Evolutionary conservation across 1,284 basidiomycete species (phyloP), one percentile per base, ranked within the genome.

Genomic region (Cystobasidium slooffiae): DNA sequence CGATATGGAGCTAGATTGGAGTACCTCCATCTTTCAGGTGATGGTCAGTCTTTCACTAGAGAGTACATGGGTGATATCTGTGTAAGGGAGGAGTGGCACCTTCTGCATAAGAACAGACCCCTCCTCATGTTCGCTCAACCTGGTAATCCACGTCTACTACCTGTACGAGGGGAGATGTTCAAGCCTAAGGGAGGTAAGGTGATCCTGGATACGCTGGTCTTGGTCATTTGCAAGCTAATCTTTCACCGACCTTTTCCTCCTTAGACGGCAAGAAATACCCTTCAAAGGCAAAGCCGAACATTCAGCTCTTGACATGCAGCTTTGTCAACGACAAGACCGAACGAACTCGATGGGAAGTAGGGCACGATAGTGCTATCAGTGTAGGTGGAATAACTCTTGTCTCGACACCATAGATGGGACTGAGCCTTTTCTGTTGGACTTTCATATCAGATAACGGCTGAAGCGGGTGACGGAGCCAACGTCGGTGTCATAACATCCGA

Each of bases 401-500:
- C 12, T 55, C n/a, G 18, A 43, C 46, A 24, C 18, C 22, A n/a
- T n/a, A n/a, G n/a, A n/a, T n/a, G n/a, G n/a, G n/a, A n/a, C n/a
- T n/a, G n/a, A n/a, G n/a, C n/a, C n/a, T n/a, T n/a, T n/a, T n/a
- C n/a, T n/a, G n/a, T n/a, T n/a, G n/a, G n/a, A n/a, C n/a, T n/a
- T n/a, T n/a, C n/a, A n/a, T n/a, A n/a, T n/a, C n/a, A 72, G 68
- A 52, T 72, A n/a, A 43, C 59, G 24, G 68, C 49, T 12, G 20
- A 72, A 52, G 5, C 56, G 9, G 61, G 61, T 8, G 58, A 55
- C 31, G 59, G 37, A 10, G 37, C 61, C 22, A 61, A 58, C 24
- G 41, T 70, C 24, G 55, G 68, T 8, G 52, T 58, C 1, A 64
- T 72, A 8, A 53, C 44, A 0, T 1, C 68, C 18, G 51, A 59